Percentiles rank a stretch among this genome's conserved stretches.
Evolutionary conservation across 2,329 filamentous ascomycete genomes (phyloP).

Genomic region (Fusarium duplospermum): DNA sequence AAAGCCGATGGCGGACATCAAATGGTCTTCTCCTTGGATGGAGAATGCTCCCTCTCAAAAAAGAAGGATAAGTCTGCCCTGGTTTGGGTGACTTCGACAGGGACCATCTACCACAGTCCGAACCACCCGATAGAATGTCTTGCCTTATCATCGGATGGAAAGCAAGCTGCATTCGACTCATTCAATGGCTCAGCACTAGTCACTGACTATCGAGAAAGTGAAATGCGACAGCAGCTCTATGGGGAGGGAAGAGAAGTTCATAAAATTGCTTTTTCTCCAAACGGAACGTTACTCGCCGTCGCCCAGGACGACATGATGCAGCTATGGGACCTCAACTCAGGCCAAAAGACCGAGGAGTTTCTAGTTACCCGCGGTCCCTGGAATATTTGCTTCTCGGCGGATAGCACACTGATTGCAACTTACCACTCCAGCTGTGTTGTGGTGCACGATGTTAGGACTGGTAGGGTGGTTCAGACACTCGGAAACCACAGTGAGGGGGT

Average conservation of each 20-base stretch:
- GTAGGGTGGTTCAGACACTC: too few relatives aligned
- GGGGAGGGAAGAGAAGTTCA: too few relatives aligned
- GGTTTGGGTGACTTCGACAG: background rate
- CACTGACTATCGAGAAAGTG: background rate
- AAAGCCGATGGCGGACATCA: background rate
- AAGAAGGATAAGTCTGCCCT: fast-evolving
- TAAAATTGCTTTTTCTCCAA: too few relatives aligned
- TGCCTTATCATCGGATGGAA: background rate
- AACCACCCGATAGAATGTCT: background rate
- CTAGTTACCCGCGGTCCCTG: too few relatives aligned
- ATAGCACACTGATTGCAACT: too few relatives aligned
- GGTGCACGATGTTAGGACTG: too few relatives aligned
- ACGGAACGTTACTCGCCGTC: too few relatives aligned
- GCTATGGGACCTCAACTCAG: background rate
- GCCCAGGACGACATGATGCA: background rate
- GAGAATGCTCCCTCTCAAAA: background rate
- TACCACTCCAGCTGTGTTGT: too few relatives aligned
- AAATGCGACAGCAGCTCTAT: background rate
- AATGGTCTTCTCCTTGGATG: background rate
- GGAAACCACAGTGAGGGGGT: too few relatives aligned
- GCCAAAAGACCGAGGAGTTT: too few relatives aligned
- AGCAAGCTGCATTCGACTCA: too few relatives aligned
- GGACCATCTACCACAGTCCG: background rate
- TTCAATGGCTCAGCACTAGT: background rate
- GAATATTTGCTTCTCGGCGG: too few relatives aligned